phyloP scores from a whole-genome alignment of 352 stramenopile species.

The Phytopythium sindhum region DNA sequence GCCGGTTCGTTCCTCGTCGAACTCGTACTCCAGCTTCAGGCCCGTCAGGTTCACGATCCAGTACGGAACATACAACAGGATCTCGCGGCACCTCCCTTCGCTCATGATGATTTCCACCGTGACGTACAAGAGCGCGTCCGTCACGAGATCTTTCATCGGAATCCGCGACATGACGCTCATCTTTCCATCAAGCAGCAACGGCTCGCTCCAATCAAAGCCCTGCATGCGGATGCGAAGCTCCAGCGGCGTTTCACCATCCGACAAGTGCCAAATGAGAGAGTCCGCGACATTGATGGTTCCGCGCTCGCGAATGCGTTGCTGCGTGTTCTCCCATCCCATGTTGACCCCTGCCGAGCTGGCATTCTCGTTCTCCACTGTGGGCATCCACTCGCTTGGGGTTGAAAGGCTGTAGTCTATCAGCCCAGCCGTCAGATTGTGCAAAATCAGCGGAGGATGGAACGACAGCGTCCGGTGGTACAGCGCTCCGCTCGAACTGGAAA shows the following conservation, averaged over 20 bases:
- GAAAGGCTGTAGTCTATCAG: slow-evolving; percentile 70
- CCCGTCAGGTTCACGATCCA: slow-evolving; percentile 88
- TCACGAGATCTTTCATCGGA: slow-evolving; percentile 79
- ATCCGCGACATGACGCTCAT: slow-evolving; percentile 58
- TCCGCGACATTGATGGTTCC: slow-evolving; percentile 76
- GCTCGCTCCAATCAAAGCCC: slow-evolving; percentile 85
- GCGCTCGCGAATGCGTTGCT: slow-evolving; percentile 74
- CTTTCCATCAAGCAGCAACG: slow-evolving; percentile 47
- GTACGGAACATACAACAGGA: slow-evolving; percentile 85
- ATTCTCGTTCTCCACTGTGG: slow-evolving; percentile 34
- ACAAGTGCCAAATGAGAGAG: slow-evolving; percentile 82
- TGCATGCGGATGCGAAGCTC: slow-evolving; percentile 79
- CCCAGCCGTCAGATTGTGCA: slow-evolving; percentile 75
- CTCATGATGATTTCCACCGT: slow-evolving; percentile 56
- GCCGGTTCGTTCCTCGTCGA: slow-evolving; percentile 67
- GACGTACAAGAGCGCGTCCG: slow-evolving; percentile 65
- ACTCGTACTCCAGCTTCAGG: slow-evolving; percentile 81
- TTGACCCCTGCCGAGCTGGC: slow-evolving; percentile 34
- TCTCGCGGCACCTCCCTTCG: slow-evolving; percentile 55
- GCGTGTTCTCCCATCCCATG: slow-evolving; percentile 66
- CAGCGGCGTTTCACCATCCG: slow-evolving; percentile 69
- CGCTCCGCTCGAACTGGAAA: slow-evolving; percentile 49
- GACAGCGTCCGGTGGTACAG: slow-evolving; percentile 73
- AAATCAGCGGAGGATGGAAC: slow-evolving; percentile 74
- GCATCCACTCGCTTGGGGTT: slow-evolving; percentile 71